Evolutionary conservation across 2,329 filamentous ascomycete genomes (phyloP).

Genomic region (Fusarium sp.): DNA sequence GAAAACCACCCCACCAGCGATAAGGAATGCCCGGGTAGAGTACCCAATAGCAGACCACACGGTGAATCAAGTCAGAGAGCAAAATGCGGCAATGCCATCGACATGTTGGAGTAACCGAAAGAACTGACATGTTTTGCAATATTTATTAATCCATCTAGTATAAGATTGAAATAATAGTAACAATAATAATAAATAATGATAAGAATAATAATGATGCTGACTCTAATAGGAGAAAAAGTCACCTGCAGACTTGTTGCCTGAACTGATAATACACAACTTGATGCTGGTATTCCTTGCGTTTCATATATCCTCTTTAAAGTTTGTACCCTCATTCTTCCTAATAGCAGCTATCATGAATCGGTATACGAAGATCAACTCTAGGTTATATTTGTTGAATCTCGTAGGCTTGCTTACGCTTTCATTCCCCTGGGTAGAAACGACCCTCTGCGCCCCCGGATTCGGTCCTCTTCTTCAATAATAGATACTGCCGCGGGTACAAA

Average conservation of each 20-base stretch:
- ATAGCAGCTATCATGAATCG: not conserved
- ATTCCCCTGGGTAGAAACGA: conserved; percentile 51
- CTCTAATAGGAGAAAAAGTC: too few relatives aligned
- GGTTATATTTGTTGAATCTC: not conserved
- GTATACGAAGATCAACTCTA: too few relatives aligned
- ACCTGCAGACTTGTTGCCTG: too few relatives aligned
- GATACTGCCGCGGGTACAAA: conserved; percentile 56
- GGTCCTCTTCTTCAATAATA: conserved; percentile 55
- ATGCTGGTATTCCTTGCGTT: not conserved
- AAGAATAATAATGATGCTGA: too few relatives aligned
- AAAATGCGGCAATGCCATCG: too few relatives aligned
- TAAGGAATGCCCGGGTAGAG: too few relatives aligned
- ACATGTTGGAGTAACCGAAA: too few relatives aligned
- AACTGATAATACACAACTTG: not conserved
- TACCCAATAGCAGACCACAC: too few relatives aligned
- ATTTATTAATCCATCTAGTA: too few relatives aligned
- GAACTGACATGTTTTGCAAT: too few relatives aligned
- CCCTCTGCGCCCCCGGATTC: conserved; percentile 53
- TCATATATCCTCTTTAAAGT: not conserved
- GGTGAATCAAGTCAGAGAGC: not conserved
- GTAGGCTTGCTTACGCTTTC: not conserved
- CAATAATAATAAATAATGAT: not conserved
- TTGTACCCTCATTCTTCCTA: too few relatives aligned
- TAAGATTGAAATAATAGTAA: not conserved
- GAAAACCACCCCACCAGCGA: too few relatives aligned